A percentile compares a stretch with the other conserved stretches of the same genome.
Evolutionary conservation across 805 yeast species (phyloP).

Genomic region (Ogataea haglerorum): DNA sequence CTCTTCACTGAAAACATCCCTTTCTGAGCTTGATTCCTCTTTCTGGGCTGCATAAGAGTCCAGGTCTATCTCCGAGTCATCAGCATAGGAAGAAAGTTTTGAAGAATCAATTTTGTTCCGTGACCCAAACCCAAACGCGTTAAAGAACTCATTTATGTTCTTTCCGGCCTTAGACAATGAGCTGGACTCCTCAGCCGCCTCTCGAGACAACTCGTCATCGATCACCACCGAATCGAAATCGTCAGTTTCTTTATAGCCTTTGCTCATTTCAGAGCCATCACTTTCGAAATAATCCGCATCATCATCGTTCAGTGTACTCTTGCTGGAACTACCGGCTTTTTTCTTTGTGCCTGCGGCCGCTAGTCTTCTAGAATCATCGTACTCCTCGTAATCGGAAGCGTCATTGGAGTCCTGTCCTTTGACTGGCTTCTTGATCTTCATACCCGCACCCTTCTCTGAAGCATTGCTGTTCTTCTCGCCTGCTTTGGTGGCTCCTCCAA

Average conservation of each 20-base stretch:
- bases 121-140: conserved; percentile 18
- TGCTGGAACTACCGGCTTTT: conserved; percentile 2
- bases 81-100: conserved; percentile 19
- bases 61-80: conserved; percentile 18
- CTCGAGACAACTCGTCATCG: conserved; percentile 7
- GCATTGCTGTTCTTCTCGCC: not conserved
- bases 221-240: conserved; percentile 11
- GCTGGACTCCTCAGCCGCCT: conserved; percentile 3
- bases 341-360: not conserved
- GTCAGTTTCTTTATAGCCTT: conserved; percentile 28
- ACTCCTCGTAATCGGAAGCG: conserved; percentile 2
- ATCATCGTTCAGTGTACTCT: conserved; percentile 2
- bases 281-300: conserved; percentile 26
- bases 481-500: conserved; percentile 5
- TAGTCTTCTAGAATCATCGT: conserved; percentile 1
- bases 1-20: conserved; percentile 10
- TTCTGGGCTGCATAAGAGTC: conserved; percentile 9
- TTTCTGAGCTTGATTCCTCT: conserved; percentile 1
- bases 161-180: conserved; percentile 6
- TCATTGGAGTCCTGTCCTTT: conserved; percentile 1
- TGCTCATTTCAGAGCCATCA: conserved; percentile 20
- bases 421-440: conserved; percentile 9
- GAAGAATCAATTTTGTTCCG: conserved; percentile 12
- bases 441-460: not conserved
- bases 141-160: conserved; percentile 17